Percentiles rank a stretch among this genome's conserved stretches.
These are phyloP conservation scores for Tetrapisispora fleetii DNA, from an alignment of 805 yeast species.

Conservation along the genomic window DNA sequence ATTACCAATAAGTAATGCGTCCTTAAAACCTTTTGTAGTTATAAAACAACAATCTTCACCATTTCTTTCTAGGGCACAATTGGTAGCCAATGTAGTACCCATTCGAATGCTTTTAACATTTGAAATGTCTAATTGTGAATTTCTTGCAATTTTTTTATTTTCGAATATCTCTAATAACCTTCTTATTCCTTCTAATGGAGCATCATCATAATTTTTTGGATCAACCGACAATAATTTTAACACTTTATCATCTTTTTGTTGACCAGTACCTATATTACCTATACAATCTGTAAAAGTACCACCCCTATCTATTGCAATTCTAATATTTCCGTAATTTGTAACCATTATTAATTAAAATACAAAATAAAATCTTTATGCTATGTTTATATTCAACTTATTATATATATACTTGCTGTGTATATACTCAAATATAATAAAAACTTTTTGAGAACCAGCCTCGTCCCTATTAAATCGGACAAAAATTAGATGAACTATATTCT, in stretches of 20 bases:
- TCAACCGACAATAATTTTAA: constrained; percentile 82
- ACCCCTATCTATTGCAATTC: constrained; percentile 53
- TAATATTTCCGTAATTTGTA: not conserved
- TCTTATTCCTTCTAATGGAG: constrained; percentile 87
- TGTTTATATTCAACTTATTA: too few species aligned
- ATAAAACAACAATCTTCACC: constrained; percentile 82
- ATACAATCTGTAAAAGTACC: constrained; percentile 86
- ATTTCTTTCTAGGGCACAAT: constrained; percentile 84
- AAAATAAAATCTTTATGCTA: too few species aligned
- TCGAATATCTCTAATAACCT: constrained; percentile 57
- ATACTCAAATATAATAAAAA: too few species aligned
- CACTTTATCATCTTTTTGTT: constrained; percentile 47
- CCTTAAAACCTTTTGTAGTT: constrained; percentile 83
- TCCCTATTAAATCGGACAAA: too few species aligned
- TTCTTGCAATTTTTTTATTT: constrained; percentile 46
- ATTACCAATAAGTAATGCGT: constrained; percentile 74
- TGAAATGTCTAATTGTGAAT: constrained; percentile 49
- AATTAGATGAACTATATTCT: too few species aligned
- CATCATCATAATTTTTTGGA: constrained; percentile 79
- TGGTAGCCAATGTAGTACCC: constrained; percentile 96
- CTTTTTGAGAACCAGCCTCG: too few species aligned
- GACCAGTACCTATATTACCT: constrained; percentile 38
- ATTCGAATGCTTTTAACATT: constrained; percentile 61
- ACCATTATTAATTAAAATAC: not conserved
- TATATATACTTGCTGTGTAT: too few species aligned